These are phyloP conservation scores for Pyrenophora tritici-repentis DNA, from an alignment of 2,329 filamentous ascomycete species.

Conservation along the genomic window DNA sequence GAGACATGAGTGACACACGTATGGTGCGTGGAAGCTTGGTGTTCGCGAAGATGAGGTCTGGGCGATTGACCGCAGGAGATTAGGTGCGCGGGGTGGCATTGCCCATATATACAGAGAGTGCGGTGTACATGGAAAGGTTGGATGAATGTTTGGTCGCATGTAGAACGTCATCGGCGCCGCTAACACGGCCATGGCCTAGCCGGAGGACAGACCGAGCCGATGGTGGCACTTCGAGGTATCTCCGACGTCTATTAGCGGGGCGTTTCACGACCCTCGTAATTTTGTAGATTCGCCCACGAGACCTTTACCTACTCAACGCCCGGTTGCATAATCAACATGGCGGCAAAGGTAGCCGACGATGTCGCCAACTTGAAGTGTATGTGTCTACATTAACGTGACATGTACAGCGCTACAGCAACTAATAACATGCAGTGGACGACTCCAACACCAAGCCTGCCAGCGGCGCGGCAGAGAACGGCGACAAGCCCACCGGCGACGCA, in stretches of 20 bases:
- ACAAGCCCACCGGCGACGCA: constrained; percentile 51
- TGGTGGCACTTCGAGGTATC: not conserved
- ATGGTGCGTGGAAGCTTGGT: constrained; percentile 6
- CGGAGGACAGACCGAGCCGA: constrained; percentile 10
- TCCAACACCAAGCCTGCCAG: constrained; percentile 39
- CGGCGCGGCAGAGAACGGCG: constrained; percentile 35
- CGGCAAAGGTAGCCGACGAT: constrained; percentile 45
- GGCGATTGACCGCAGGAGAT: constrained; percentile 20
- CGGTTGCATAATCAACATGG: constrained; percentile 36
- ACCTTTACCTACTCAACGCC: constrained; percentile 2
- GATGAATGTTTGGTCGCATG: constrained; percentile 16
- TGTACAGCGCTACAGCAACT: constrained; percentile 2
- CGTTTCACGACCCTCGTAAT: constrained; percentile 16
- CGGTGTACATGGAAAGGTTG: constrained; percentile 2
- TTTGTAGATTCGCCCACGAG: constrained; percentile 17
- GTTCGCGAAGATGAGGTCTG: not conserved
- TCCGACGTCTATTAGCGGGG: constrained; percentile 18
- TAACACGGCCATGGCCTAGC: constrained; percentile 7
- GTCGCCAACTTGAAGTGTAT: constrained; percentile 47
- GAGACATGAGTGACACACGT: constrained; percentile 27
- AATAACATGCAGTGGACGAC: constrained; percentile 42
- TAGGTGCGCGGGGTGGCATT: constrained; percentile 33
- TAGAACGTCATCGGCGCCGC: constrained; percentile 35
- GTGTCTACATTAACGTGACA: constrained; percentile 5
- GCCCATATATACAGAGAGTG: constrained; percentile 24